Evolutionary conservation across 768 basidiomycete genomes (phyloP).

Genomic region (Macrocybe gigantea): DNA sequence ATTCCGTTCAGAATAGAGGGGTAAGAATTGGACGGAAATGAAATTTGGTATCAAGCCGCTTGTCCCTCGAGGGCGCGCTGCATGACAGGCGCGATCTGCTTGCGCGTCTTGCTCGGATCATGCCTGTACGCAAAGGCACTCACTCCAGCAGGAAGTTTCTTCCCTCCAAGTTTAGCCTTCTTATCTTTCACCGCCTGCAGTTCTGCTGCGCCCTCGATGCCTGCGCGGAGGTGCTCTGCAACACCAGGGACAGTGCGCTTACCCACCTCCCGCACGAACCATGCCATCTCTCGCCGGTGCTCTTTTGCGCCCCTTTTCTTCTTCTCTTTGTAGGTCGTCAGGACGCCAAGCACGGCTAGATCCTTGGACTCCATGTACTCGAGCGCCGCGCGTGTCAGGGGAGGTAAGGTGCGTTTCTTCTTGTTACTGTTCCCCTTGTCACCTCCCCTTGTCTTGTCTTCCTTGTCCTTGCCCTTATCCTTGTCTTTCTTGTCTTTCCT

Average conservation of each 20-base stretch:
- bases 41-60: no score
- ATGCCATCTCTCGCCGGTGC: constrained; percentile 60
- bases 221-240: not conserved
- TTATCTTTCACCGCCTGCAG: no score
- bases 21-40: no score
- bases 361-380: constrained; percentile 7
- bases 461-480: constrained; percentile 13
- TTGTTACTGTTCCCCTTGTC: constrained; percentile 53
- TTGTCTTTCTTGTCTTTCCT: constrained; percentile 38
- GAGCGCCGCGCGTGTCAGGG: constrained; percentile 31
- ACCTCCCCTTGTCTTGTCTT: constrained; percentile 26
- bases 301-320: constrained; percentile 71
- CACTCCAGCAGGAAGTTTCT: no score
- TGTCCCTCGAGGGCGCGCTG: no score
- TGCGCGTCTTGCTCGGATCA: no score
- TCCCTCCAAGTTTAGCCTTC: no score
- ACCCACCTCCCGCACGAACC: constrained; percentile 47
- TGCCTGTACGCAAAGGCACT: no score
- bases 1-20: no score
- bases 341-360: constrained; percentile 15
- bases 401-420: constrained; percentile 57
- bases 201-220: no score
- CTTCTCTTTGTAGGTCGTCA: constrained; percentile 24
- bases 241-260: constrained; percentile 3
- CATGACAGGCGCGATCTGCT: no score